Evolutionary conservation across 2,329 filamentous ascomycete species (phyloP), one percentile per base, ranked within the genome.

Genomic region (Periconia digitata): DNA sequence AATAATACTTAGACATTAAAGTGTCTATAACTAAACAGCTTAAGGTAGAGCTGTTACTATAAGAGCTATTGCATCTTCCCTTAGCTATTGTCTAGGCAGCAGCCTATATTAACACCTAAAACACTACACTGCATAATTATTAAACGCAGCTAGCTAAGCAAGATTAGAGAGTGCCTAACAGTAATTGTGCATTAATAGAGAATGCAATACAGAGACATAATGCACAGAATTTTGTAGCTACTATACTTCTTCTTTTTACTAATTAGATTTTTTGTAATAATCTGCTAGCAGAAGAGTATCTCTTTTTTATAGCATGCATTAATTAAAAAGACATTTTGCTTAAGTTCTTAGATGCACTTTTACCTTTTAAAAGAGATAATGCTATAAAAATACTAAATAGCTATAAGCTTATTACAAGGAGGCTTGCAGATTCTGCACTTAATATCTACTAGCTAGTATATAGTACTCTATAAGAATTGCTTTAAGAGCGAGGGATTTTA

Each of bases 181-280:
- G 75, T 1, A 54, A 76, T 18, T 71, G 63, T 44, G 49, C 55
- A 43, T 63, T 72, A 13, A 72, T 74, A 21, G 52, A 54, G 3
- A 70, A 72, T 44, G 53, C 59, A 1, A 60, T 29, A 37, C 40
- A 39, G 21, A 39, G 39, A n/a, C 43, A 38, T 32, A 47, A 2
- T 63, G 65, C 22, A 72, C 74, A 66, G 35, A 68, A 72, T 17
- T 62, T 72, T 1, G 58, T 76, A 2, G 70, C 70, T 3, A 66
- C 63, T 38, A 74, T 74, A 0, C 74, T 66, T 60, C 52, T 74
- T 0, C 61, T 77, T 12, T 75, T 74, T 0, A 74, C 78, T 24
- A 55, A 73, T 13, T 62, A 59, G 29, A 44, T 59, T 35, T 36
- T 35, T 3, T 8, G 29, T 22, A 16, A 71, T 1, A 51, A 72